Evolutionary conservation across 1,284 basidiomycete genomes (phyloP).

Genomic region (Sporisorium graminicola): DNA sequence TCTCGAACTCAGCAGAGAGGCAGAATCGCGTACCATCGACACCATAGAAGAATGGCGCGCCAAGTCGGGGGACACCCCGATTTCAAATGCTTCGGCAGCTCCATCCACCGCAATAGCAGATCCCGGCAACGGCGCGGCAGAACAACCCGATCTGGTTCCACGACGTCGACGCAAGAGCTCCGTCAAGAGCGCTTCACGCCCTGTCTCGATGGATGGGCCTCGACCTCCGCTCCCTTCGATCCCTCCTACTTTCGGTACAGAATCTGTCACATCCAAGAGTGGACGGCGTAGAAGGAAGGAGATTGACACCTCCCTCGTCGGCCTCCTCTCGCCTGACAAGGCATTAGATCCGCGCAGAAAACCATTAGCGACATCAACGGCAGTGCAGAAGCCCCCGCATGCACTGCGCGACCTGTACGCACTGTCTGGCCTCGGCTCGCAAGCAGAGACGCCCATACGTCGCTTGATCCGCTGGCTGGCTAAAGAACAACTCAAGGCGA

Average conservation of each 20-base stretch:
- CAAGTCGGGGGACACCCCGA: slow-evolving; percentile 18
- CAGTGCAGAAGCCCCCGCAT: slow-evolving; percentile 3
- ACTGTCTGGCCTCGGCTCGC: slow-evolving; percentile 29
- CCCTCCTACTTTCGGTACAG: slow-evolving; percentile 15
- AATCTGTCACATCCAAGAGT: slow-evolving; percentile 36
- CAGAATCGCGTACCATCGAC: slow-evolving; percentile 38
- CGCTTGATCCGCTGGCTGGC: slow-evolving; percentile 55
- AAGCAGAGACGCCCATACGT: slow-evolving; percentile 57
- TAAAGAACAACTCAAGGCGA: slow-evolving; percentile 48
- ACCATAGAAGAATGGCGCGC: slow-evolving; percentile 52
- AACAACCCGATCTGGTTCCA: slow-evolving; percentile 13
- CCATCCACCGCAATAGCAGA: neutral
- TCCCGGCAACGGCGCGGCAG: too few relatives aligned
- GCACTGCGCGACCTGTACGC: slow-evolving; percentile 35
- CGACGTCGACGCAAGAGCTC: slow-evolving; percentile 38
- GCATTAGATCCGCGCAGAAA: slow-evolving; percentile 12
- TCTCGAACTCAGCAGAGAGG: slow-evolving; percentile 38
- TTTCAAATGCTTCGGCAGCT: neutral
- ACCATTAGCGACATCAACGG: neutral
- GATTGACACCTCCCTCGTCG: slow-evolving; percentile 20
- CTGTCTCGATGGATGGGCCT: slow-evolving; percentile 32
- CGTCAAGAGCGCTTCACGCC: slow-evolving; percentile 22
- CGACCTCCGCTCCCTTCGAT: slow-evolving; percentile 26
- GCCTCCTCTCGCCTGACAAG: slow-evolving; percentile 18
- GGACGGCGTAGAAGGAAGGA: slow-evolving; percentile 22